Base-by-base conservation (phyloP, 2,329 filamentous ascomycete genomes). In the Aspergillus hiratsukae region DNA sequence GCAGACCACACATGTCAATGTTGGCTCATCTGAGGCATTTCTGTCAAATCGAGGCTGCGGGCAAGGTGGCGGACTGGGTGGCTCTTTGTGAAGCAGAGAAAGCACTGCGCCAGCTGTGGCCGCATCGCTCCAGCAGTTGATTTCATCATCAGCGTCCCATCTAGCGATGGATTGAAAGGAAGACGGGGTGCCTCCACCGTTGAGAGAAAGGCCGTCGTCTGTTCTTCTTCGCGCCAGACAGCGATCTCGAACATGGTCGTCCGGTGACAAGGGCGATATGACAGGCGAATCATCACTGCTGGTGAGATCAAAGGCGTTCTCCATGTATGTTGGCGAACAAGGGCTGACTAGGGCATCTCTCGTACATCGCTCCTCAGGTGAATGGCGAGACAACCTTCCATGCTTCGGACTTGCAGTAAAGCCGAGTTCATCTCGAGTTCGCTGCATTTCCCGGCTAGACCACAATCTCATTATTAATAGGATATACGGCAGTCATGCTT, bases 41-140 rank as follows among this genome's bases (percentile, higher is more conserved):
- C 23, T 51, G 10, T 48, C 25, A 17, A 23, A 37, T 14, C 48
- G 27, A 14, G 14, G 41, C 9, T 29, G 11, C 3, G 41, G 25
- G 19, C 23, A 29, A 9, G 49, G 56, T 7, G 53, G 53, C 25
- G 58, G 37, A 9, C 14, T 40, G 21, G 56, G 31, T 2, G 59
- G 55, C 25, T 63, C 57, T 21, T 57, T 61, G 5, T 57, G 61
- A 28, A 63, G 59, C 28, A 63, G 41, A 45, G 59, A 60, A 31
- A 62, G 60, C 4, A 63, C 61, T 14, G 54, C 55, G 29, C 55
- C 49, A 23, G 61, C 61, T 14, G 61, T 63, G 28, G 46, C 49
- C 10, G 58, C 61, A 51, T 63, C 61, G 25, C 57, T 61, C 61
- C 61, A 63, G 51, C 49, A 53, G 11, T 27, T 49, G 11, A 21